Conservation (phyloP, 495 filamentous ascomycete species). For the Neurospora sp. region DNA sequence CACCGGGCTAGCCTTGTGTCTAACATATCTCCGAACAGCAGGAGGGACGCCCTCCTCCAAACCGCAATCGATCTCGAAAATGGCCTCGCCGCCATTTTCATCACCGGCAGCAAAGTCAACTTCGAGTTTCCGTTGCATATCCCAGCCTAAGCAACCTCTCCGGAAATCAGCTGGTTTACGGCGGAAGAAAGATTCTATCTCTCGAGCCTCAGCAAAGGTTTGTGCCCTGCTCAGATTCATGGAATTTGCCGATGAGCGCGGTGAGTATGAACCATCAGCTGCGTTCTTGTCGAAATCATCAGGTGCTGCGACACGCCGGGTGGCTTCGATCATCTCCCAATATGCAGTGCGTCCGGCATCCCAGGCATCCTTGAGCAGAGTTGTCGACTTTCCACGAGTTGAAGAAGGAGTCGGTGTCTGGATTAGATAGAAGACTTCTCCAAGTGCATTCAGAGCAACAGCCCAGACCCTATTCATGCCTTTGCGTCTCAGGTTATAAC, state of each 20-base stretch:
- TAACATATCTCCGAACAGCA: slow-evolving; percentile 23
- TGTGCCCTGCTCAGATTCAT: slow-evolving; percentile 64
- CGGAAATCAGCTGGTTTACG: slow-evolving; percentile 71
- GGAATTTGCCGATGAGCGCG: slow-evolving; percentile 37
- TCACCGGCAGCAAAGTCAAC: slow-evolving; percentile 86
- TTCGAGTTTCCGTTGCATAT: slow-evolving; percentile 78
- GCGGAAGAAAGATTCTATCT: slow-evolving; percentile 67
- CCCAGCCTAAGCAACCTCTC: slow-evolving; percentile 74
- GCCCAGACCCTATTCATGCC: slow-evolving; percentile 69
- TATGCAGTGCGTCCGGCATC: slow-evolving; percentile 61
- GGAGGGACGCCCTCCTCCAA: slow-evolving; percentile 41
- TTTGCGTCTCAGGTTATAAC: slow-evolving; percentile 58
- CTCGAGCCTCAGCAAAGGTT: slow-evolving; percentile 60
- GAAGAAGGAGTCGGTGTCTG: slow-evolving; percentile 45
- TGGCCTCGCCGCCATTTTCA: slow-evolving; percentile 57
- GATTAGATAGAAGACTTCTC: slow-evolving; percentile 78
- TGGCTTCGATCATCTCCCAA: slow-evolving; percentile 73
- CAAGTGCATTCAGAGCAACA: slow-evolving; percentile 78
- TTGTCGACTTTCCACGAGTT: slow-evolving; percentile 36
- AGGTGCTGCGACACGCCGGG: slow-evolving; percentile 51
- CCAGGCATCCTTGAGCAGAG: slow-evolving; percentile 59
- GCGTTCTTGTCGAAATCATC: slow-evolving; percentile 55
- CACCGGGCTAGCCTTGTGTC: not conserved
- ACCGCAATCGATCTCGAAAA: slow-evolving; percentile 67
- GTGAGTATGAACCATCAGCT: slow-evolving; percentile 36